Conservation (phyloP, 2,329 filamentous ascomycete species). For the Ramularia collo-cygni region DNA sequence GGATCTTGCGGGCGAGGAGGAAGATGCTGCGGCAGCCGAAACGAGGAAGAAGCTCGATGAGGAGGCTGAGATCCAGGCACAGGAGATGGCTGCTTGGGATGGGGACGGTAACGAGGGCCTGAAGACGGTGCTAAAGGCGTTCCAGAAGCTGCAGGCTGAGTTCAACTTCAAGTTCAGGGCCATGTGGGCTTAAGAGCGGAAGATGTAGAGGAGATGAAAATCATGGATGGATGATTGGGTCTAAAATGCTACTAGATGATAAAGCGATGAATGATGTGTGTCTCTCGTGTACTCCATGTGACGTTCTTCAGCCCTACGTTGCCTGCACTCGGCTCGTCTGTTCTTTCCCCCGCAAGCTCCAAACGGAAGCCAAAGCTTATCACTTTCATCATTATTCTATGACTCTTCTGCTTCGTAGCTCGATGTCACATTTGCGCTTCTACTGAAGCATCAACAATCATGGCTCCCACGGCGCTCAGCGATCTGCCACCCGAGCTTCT, state of each 20-base stretch:
- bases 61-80: constrained; percentile 19
- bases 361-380: too few relatives aligned
- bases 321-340: too few relatives aligned
- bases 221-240: neutral
- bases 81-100: constrained; percentile 31
- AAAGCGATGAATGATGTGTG: too few relatives aligned
- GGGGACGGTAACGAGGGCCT: constrained; percentile 42
- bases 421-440: too few relatives aligned
- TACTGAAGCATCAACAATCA: too few relatives aligned
- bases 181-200: constrained; percentile 47
- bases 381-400: too few relatives aligned
- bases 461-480: constrained; percentile 19
- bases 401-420: too few relatives aligned
- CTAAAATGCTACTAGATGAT: too few relatives aligned
- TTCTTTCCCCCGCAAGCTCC: too few relatives aligned
- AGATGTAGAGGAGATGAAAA: neutral
- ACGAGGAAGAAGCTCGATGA: constrained; percentile 20
- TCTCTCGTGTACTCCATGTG: too few relatives aligned
- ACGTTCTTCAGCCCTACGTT: too few relatives aligned
- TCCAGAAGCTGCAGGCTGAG: constrained; percentile 49
- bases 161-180: constrained; percentile 60
- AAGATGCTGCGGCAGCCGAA: constrained; percentile 17
- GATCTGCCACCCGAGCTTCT: constrained; percentile 36
- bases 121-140: constrained; percentile 52
- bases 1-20: constrained; percentile 31